phyloP scores from a whole-genome alignment of 106 monocot genomes.

The Dioscorea zingiberensis region DNA sequence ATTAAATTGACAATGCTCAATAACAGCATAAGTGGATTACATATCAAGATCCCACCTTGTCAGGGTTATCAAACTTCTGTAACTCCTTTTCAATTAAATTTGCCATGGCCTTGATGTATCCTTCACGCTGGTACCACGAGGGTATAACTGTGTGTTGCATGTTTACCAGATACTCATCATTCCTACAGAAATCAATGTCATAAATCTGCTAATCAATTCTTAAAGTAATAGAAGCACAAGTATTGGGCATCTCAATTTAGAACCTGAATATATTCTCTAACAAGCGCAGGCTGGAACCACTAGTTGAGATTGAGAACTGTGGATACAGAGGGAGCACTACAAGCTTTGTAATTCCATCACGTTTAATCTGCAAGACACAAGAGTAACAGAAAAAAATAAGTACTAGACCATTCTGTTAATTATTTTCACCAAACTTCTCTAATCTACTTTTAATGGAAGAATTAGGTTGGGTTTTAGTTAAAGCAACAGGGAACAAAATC shows the following conservation, averaged over 20 bases:
- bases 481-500: too few relatives aligned
- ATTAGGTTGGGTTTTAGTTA: too few relatives aligned
- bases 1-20: too few relatives aligned
- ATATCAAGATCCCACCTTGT: conserved; percentile 38
- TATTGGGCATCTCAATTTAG: conserved; percentile 7
- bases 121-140: conserved; percentile 94
- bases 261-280: conserved; percentile 96
- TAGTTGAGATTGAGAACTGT: conserved; percentile 98
- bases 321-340: conserved; percentile 98
- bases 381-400: not conserved
- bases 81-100: conserved; percentile 73
- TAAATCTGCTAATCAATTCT: conserved; percentile 7
- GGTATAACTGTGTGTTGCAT: conserved; percentile 97
- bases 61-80: conserved; percentile 53
- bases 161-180: conserved; percentile 96
- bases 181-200: conserved; percentile 42
- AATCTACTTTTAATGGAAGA: too few relatives aligned
- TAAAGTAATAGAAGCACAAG: not conserved
- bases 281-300: conserved; percentile 96
- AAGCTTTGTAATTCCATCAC: conserved; percentile 94
- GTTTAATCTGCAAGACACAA: conserved; percentile 65
- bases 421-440: too few relatives aligned
- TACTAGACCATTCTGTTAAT: too few relatives aligned
- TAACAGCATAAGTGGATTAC: not conserved
- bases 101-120: conserved; percentile 86